Conservation (phyloP, 2,329 filamentous ascomycete genomes). For the Phoma sp. region DNA sequence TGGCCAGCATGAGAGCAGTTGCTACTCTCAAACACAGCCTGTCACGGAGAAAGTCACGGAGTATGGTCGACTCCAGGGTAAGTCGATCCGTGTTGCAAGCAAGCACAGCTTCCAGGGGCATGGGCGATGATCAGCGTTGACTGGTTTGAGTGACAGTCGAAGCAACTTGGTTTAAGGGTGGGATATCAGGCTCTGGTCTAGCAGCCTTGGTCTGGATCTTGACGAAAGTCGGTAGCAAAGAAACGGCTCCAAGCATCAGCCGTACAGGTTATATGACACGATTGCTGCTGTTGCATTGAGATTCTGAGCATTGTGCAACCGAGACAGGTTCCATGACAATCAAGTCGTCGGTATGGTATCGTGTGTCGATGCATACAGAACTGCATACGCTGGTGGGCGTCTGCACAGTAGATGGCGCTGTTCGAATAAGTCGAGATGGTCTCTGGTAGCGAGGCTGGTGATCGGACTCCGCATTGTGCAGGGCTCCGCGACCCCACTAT, state of each 20-base stretch:
- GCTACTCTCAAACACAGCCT: neutral
- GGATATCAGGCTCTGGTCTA: too few relatives aligned
- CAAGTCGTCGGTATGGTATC: neutral
- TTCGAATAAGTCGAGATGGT: too few relatives aligned
- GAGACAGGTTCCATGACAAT: neutral
- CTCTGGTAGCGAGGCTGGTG: neutral
- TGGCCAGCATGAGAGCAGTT: neutral
- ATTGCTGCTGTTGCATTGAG: neutral
- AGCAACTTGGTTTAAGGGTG: neutral
- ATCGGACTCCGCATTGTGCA: constrained; percentile 7
- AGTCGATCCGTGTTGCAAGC: neutral
- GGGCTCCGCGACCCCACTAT: constrained; percentile 1
- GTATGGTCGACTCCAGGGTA: neutral
- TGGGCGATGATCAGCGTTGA: neutral
- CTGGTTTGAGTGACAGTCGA: neutral
- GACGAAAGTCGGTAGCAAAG: neutral
- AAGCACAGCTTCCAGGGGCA: neutral
- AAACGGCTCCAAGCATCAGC: neutral
- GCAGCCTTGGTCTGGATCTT: neutral
- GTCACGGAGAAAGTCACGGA: too few relatives aligned
- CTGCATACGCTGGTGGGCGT: neutral
- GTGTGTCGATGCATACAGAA: too few relatives aligned
- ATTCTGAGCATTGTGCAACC: neutral
- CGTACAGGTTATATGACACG: neutral
- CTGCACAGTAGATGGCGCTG: too few relatives aligned